phyloP scores from a whole-genome alignment of 805 yeast genomes.

The Babjeviella inositovora region DNA sequence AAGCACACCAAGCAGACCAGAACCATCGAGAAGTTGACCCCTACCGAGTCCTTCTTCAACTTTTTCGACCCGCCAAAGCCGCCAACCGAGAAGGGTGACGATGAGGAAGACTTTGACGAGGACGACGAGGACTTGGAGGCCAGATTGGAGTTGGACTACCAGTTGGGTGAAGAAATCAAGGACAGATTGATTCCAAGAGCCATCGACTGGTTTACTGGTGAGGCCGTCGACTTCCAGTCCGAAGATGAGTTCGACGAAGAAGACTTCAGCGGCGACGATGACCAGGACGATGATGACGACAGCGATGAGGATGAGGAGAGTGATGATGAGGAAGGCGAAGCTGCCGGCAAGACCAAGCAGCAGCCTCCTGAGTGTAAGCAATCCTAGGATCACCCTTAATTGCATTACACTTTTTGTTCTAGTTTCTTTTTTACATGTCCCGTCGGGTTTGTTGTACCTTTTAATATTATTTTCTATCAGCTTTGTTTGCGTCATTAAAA shows the following conservation, averaged over 20 bases:
- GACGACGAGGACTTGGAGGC: constrained; percentile 66
- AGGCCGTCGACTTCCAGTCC: constrained; percentile 70
- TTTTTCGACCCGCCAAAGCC: constrained; percentile 90
- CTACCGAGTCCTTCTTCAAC: constrained; percentile 90
- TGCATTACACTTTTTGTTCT: too few species aligned
- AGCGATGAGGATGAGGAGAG: constrained; percentile 18
- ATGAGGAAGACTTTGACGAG: constrained; percentile 37
- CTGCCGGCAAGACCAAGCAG: constrained; percentile 22
- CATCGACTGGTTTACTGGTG: constrained; percentile 97
- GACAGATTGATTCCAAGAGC: constrained; percentile 94
- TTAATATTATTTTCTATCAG: too few species aligned
- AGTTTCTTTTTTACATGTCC: too few species aligned
- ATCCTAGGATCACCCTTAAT: too few species aligned
- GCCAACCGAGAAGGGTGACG: constrained; percentile 28
- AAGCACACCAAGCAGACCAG: constrained; percentile 93
- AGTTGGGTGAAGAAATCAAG: constrained; percentile 90
- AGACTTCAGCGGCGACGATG: constrained; percentile 44
- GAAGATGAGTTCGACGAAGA: constrained; percentile 29
- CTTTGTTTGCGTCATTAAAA: too few species aligned
- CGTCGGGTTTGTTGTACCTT: too few species aligned
- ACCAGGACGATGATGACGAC: constrained; percentile 43
- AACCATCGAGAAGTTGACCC: constrained; percentile 86
- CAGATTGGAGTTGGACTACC: constrained; percentile 82
- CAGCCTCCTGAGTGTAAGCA: constrained; percentile 73
- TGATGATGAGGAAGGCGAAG: constrained; percentile 17